phyloP scores from a whole-genome alignment of 2,329 filamentous ascomycete species.

The Paraphaeosphaeria minitans region DNA sequence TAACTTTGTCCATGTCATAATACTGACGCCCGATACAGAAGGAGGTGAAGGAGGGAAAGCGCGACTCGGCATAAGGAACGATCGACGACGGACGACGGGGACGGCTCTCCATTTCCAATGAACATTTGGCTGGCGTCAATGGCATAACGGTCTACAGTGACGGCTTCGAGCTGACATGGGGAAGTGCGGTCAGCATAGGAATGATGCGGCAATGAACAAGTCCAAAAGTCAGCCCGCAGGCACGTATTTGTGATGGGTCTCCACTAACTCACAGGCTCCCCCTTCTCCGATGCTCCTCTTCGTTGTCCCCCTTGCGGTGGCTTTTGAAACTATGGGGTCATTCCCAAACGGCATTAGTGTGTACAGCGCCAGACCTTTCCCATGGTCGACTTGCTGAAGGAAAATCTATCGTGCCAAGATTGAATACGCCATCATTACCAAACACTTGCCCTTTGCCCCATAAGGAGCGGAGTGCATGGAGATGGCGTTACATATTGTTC shows the following conservation, averaged over 20 bases:
- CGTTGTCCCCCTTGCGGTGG: conserved; percentile 13
- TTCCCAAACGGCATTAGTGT: conserved; percentile 66
- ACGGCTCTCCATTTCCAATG: conserved; percentile 47
- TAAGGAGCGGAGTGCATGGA: conserved; percentile 67
- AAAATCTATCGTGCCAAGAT: conserved; percentile 69
- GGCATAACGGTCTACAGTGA: conserved; percentile 47
- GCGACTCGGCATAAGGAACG: conserved; percentile 74
- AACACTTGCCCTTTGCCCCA: conserved; percentile 61
- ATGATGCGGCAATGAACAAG: conserved; percentile 47
- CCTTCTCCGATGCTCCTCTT: conserved; percentile 10
- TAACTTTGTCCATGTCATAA: background rate
- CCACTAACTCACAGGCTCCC: conserved; percentile 1
- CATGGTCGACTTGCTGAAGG: conserved; percentile 70
- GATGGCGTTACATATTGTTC: conserved; percentile 60
- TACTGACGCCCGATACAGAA: conserved; percentile 66
- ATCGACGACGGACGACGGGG: conserved; percentile 38
- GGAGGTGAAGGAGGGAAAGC: conserved; percentile 96
- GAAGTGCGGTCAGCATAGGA: conserved; percentile 42
- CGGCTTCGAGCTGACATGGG: conserved; percentile 42
- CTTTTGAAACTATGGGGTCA: conserved; percentile 19
- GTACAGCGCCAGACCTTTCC: conserved; percentile 68
- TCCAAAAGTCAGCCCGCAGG: conserved; percentile 38
- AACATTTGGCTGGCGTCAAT: conserved; percentile 50
- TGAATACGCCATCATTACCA: conserved; percentile 65
- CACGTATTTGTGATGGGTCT: conserved; percentile 16